A percentile compares a stretch with the other conserved stretches of the same genome.
These are phyloP conservation scores for Acer saccharum DNA, from an alignment of 345 rosid species.

Conservation along the genomic window DNA sequence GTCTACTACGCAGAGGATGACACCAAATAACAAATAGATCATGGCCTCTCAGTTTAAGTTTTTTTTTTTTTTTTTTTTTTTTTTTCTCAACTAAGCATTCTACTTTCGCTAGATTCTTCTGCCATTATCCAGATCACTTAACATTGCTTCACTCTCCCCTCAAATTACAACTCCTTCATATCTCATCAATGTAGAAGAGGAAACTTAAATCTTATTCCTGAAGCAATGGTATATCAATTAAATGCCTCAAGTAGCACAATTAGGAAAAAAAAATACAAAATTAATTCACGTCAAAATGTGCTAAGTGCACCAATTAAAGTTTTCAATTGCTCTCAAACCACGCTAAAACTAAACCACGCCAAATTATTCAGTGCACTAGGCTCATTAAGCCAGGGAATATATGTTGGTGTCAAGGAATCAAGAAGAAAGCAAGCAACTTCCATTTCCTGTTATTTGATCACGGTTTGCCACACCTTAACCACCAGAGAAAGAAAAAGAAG, in stretches of 20 bases:
- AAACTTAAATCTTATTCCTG: not conserved
- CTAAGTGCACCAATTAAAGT: not conserved
- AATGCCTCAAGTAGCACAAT: not conserved
- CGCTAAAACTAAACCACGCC: not conserved
- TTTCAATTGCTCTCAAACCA: not conserved
- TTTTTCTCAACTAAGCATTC: not conserved
- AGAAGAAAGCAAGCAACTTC: too few relatives aligned
- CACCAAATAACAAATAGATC: not conserved
- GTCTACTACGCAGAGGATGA: not conserved
- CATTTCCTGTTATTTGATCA: too few relatives aligned
- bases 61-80: not conserved
- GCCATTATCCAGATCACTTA: not conserved
- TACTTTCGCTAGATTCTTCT: not conserved
- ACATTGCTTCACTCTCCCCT: not conserved
- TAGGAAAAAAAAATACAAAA: not conserved
- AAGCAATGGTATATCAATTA: not conserved
- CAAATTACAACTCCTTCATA: not conserved
- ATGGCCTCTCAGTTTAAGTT: too few relatives aligned
- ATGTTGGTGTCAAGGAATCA: too few relatives aligned
- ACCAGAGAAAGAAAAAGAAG: too few relatives aligned
- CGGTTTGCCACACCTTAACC: too few relatives aligned
- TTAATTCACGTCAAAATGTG: not conserved
- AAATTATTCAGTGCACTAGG: not conserved
- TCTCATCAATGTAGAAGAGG: not conserved
- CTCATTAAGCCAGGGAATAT: too few relatives aligned